These are phyloP conservation scores for Chaetoscypha palmicola DNA, from an alignment of 2,329 filamentous ascomycete species.

Conservation along the genomic window DNA sequence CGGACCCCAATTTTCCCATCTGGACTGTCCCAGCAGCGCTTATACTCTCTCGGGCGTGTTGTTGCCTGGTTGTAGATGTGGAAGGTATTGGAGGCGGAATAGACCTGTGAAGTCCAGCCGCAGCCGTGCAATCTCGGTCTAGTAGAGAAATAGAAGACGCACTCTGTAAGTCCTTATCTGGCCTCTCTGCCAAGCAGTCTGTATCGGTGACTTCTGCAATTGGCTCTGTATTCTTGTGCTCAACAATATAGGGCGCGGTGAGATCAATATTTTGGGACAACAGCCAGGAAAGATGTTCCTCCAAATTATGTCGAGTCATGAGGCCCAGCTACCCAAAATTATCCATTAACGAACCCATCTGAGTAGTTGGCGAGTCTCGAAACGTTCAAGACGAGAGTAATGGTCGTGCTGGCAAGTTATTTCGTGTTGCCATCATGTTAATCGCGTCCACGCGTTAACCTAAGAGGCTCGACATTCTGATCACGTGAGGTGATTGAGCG, in stretches of 20 bases:
- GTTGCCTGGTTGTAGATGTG: too few species aligned
- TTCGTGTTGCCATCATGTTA: too few species aligned
- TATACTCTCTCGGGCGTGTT: slow-evolving; percentile 8
- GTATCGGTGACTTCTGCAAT: background rate
- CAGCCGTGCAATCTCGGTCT: too few species aligned
- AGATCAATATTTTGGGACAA: slow-evolving; percentile 25
- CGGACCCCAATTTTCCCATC: slow-evolving; percentile 29
- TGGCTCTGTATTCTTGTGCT: too few species aligned
- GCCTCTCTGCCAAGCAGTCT: slow-evolving; percentile 10
- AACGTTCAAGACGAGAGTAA: too few species aligned
- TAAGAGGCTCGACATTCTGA: too few species aligned
- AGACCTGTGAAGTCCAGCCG: too few species aligned
- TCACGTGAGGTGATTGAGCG: background rate
- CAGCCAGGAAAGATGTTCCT: slow-evolving; percentile 31
- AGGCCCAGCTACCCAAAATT: slow-evolving; percentile 18
- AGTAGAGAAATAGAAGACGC: background rate
- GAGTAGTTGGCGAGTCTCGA: too few species aligned
- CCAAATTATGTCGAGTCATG: slow-evolving; percentile 33
- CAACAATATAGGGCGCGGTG: too few species aligned
- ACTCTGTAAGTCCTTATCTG: slow-evolving; percentile 10
- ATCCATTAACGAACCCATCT: slow-evolving; percentile 21
- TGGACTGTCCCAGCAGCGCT: slow-evolving; percentile 12
- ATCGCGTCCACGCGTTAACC: too few species aligned
- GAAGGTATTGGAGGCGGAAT: too few species aligned
- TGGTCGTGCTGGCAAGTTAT: too few species aligned